Evolutionary conservation across 306 rosid species (phyloP), one percentile per base, ranked within the genome.

Genomic region (Bauhinia variegata): DNA sequence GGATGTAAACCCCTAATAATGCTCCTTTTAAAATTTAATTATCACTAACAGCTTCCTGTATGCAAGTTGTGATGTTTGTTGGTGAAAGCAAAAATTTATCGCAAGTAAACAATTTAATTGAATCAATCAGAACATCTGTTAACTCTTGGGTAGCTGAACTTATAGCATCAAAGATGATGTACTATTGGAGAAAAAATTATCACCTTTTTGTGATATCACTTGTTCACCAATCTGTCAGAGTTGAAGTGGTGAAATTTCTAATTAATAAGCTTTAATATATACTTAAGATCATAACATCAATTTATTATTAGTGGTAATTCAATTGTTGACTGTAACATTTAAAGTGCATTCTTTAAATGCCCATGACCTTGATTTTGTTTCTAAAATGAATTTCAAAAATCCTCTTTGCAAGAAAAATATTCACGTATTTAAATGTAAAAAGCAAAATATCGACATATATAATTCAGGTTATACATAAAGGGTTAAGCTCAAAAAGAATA

Each of bases 11-110:
- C 18, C 54, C 49, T 63, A 72, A 38, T 49, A 23, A 17, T 34
- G 30, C 74, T 57, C 56, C 72, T 73, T 67, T 48, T 57, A 42
- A 34, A 23, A 33, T 56, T 23, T 34, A 12, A 57, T 49, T 55
- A 55, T 49, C 59, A 41, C 54, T 31, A 33, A 56, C 67, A 38
- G 12, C 19, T 63, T 57, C 38, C 34, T 30, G 31, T 17, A 32
- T 66, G 66, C 67, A 44, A 48, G 66, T 32, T 37, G 12, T 16
- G 36, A n/a, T 51, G 34, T 58, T 70, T 71, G 42, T 48, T 19
- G 31, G 37, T 4, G 33, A 58, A 42, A 13, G 54, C 78, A 43
- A 41, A 12, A n/a, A 15, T 44, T 58, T 67, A 23, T 52, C 8
- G 37, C 8, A 10, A 43, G 28, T 51, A 71, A 60, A 36, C 13